phyloP scores from a whole-genome alignment of 2,329 filamentous ascomycete species.

The Verticillium zaregamsianum region DNA sequence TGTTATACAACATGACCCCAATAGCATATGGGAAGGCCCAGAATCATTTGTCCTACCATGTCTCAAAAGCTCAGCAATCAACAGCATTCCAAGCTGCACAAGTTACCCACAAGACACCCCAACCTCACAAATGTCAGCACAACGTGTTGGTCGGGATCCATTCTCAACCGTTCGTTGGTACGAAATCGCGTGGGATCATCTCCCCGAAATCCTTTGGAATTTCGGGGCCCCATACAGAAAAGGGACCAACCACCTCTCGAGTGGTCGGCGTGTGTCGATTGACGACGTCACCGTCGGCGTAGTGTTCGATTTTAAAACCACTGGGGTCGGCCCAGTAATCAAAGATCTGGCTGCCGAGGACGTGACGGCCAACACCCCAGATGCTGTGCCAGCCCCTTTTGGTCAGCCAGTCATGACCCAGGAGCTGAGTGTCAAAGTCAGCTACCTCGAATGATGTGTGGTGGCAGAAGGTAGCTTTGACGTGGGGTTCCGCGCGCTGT shows the following conservation, averaged over 20 bases:
- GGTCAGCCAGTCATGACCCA: constrained; percentile 56
- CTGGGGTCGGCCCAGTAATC: constrained; percentile 58
- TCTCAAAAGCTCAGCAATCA: too few species aligned
- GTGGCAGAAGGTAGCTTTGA: constrained; percentile 11
- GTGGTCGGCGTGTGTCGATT: constrained; percentile 41
- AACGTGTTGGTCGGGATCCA: too few species aligned
- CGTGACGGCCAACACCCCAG: constrained; percentile 60
- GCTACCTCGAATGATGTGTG: constrained; percentile 40
- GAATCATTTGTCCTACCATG: too few species aligned
- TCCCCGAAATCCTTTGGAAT: constrained; percentile 6
- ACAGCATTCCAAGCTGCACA: too few species aligned
- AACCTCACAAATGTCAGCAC: too few species aligned
- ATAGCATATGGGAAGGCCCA: too few species aligned
- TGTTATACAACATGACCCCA: too few species aligned
- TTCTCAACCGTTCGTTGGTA: too few species aligned
- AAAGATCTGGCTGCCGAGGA: constrained; percentile 57
- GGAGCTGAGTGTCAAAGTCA: constrained; percentile 56
- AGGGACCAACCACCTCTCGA: background rate
- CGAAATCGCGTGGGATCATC: too few species aligned
- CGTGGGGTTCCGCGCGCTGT: constrained; percentile 16
- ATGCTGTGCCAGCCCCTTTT: constrained; percentile 47
- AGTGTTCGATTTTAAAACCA: constrained; percentile 53
- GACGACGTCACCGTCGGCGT: constrained; percentile 59
- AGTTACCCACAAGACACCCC: too few species aligned
- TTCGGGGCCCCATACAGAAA: constrained; percentile 15